Base-by-base conservation (phyloP, 2,329 filamentous ascomycete species). In the Apiospora hydei region DNA sequence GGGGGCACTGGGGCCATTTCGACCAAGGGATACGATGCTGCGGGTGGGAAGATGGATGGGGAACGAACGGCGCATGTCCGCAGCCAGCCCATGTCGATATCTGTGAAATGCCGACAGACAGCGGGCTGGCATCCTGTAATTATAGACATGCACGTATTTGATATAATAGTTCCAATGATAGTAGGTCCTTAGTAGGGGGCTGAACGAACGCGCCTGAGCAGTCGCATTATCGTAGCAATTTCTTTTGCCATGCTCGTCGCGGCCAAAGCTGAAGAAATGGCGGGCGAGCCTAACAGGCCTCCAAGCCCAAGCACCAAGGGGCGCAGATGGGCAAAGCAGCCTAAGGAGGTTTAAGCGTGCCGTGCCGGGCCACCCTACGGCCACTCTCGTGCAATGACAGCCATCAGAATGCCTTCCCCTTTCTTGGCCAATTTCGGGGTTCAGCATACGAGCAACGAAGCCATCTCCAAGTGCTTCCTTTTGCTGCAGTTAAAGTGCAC, bases 371-470 rank as follows among this genome's bases (percentile, higher is more conserved):
- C 46, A 49, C 46, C 18, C 46, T n/a, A 41, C 30, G 34, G 21
- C 30, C 57, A 41, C 6, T 64, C 6, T 41, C 57, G 13, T 64
- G 6, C 18, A n/a, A 49, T 41, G 57, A 41, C 57, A 64, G 34
- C 10, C 34, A 41, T 64, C 57, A 41, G 18, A 4, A n/a, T n/a
- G 4, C 3, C 11, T 38, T 64, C 34, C 57, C 34, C 34, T 24
- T 64, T 41, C 34, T n/a, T 41, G 57, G 57, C 57, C 30, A 64
- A 64, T 64, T n/a, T 64, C 34, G 57, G 21, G 18, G n/a, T 38
- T 41, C 3, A 30, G 38, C 16, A 41, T 64, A 38, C 34, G 53
- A 38, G 30, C 34, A 5, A 16, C 30, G 34, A 38, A 38, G 3
- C 26, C 8, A 18, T 34, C 26, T 21, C 30, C 16, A 10, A 7